phyloP scores from a whole-genome alignment of 73 alveolate genomes.

The Tetrahymena malaccensis region DNA sequence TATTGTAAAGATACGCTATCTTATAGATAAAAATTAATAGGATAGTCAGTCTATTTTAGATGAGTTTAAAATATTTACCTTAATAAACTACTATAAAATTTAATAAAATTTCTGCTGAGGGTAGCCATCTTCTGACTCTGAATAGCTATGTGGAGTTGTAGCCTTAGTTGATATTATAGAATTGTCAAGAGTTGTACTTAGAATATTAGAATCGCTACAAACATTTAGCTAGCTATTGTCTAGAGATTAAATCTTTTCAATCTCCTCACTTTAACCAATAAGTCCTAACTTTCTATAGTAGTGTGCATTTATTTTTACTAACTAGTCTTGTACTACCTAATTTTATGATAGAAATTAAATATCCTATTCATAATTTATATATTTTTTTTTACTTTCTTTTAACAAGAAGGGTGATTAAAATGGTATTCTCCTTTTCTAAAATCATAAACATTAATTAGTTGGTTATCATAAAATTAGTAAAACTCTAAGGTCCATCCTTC shows the following conservation, averaged over 20 bases:
- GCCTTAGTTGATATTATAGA: neutral
- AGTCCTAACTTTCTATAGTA: neutral
- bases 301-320: neutral
- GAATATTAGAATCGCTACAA: neutral
- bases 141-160: neutral
- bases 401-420: neutral
- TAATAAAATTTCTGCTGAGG: neutral
- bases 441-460: neutral
- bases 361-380: neutral
- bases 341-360: neutral
- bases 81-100: neutral
- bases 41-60: too few relatives aligned
- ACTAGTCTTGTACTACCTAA: neutral
- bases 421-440: neutral
- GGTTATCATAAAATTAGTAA: neutral
- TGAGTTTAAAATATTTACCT: neutral
- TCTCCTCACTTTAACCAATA: neutral
- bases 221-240: neutral
- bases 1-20: neutral
- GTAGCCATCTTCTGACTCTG: neutral
- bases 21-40: neutral
- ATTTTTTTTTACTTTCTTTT: neutral
- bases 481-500: neutral
- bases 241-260: neutral
- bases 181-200: neutral